phyloP scores from a whole-genome alignment of 2,329 filamentous ascomycete genomes.

The Ophiocordyceps camponoti-saundersi region DNA sequence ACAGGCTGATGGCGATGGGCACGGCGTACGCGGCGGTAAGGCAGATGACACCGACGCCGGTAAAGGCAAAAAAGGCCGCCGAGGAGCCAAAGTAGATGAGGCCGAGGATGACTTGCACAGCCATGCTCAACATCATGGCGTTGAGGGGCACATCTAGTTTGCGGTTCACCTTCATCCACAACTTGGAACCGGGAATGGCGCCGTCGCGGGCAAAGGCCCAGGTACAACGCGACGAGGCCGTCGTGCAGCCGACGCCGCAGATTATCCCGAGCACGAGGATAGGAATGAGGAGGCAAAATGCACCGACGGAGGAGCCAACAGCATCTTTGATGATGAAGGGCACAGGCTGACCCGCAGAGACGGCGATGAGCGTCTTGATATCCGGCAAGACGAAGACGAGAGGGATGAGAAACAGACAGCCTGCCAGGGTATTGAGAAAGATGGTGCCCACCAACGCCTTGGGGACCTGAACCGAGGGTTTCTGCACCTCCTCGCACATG shows the following conservation, averaged over 20 bases:
- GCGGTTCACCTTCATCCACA: constrained; percentile 50
- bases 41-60: constrained; percentile 64
- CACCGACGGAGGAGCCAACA: constrained; percentile 54
- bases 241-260: constrained; percentile 57
- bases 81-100: constrained; percentile 66
- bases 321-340: constrained; percentile 59
- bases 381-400: constrained; percentile 62
- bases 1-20: constrained; percentile 54
- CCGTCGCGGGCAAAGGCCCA: constrained; percentile 64
- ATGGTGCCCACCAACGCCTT: constrained; percentile 53
- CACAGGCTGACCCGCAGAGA: constrained; percentile 59
- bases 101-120: constrained; percentile 53
- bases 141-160: constrained; percentile 52
- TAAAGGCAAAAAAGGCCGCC: constrained; percentile 66
- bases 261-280: constrained; percentile 65
- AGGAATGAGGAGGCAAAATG: constrained; percentile 59
- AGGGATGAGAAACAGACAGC: constrained; percentile 48
- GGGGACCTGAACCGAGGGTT: constrained; percentile 43
- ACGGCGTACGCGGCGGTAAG: constrained; percentile 60
- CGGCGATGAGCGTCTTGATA: constrained; percentile 42
- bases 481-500: constrained; percentile 45
- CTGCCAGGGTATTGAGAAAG: constrained; percentile 45
- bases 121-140: constrained; percentile 50
- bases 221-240: constrained; percentile 56
- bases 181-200: constrained; percentile 50